Percentiles rank a stretch among this genome's conserved stretches.
Conservation (phyloP, 2,329 filamentous ascomycete genomes). For the Cladosporium sp. region DNA sequence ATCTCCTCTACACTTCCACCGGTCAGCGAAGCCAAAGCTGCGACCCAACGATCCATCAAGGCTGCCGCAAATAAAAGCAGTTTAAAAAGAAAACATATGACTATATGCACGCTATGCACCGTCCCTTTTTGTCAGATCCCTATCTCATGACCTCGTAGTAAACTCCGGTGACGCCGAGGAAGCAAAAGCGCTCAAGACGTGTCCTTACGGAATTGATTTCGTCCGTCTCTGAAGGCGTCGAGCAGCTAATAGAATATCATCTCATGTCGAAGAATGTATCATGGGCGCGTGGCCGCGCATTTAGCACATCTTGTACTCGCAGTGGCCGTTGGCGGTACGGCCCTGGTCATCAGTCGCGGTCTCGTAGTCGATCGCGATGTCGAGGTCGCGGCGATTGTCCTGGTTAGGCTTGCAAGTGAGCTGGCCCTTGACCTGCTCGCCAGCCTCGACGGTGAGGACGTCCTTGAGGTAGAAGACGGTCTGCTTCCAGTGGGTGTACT, state of each 20-base stretch:
- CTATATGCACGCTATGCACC: slow-evolving; percentile 17
- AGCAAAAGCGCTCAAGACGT: slow-evolving; percentile 6
- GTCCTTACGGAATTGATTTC: not conserved
- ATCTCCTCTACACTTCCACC: slow-evolving; percentile 16
- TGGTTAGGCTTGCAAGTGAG: slow-evolving; percentile 82
- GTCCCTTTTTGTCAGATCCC: not conserved
- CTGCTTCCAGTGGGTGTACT: slow-evolving; percentile 99
- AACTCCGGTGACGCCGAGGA: slow-evolving; percentile 9
- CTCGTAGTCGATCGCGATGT: slow-evolving; percentile 80
- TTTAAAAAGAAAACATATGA: not conserved
- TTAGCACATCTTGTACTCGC: slow-evolving; percentile 67
- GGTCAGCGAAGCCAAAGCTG: slow-evolving; percentile 34
- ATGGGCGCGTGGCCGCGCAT: not conserved
- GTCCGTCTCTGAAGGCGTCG: slow-evolving; percentile 13
- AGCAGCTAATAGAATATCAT: slow-evolving; percentile 5
- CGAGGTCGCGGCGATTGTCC: slow-evolving; percentile 90
- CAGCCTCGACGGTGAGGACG: slow-evolving; percentile 82
- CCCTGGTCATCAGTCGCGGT: slow-evolving; percentile 69
- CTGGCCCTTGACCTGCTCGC: slow-evolving; percentile 68
- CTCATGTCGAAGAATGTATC: not conserved
- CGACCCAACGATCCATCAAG: slow-evolving; percentile 23
- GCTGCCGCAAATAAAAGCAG: slow-evolving; percentile 3
- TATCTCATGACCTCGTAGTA: slow-evolving; percentile 6
- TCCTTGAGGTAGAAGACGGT: slow-evolving; percentile 97
- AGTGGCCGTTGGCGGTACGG: slow-evolving; percentile 61